A percentile compares a stretch with the other conserved stretches of the same genome.
phyloP scores from a whole-genome alignment of 2,329 filamentous ascomycete genomes.

The Cladophialophora immunda region DNA sequence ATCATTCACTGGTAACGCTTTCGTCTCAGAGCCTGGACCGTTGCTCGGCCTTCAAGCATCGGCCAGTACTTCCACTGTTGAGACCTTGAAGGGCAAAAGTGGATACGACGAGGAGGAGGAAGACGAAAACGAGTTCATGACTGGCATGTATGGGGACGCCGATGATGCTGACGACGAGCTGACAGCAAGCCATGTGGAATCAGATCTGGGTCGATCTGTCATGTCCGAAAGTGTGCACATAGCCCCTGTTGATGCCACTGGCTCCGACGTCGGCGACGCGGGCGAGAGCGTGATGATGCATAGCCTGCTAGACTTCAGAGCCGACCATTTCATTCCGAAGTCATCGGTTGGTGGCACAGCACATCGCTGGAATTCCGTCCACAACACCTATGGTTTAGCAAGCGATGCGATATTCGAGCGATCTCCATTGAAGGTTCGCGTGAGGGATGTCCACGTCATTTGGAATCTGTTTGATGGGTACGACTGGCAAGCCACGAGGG shows the following conservation, averaged over 20 bases:
- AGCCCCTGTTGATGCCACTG: constrained; percentile 62
- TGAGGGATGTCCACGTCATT: constrained; percentile 90
- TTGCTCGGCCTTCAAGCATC: constrained; percentile 41
- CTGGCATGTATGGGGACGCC: constrained; percentile 45
- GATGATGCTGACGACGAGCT: constrained; percentile 50
- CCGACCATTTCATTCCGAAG: constrained; percentile 77
- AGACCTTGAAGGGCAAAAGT: constrained; percentile 46
- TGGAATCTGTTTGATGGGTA: constrained; percentile 99
- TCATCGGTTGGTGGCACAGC: constrained; percentile 71
- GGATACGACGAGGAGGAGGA: constrained; percentile 52
- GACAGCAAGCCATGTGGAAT: constrained; percentile 44
- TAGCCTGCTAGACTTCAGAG: constrained; percentile 71
- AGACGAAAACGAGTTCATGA: constrained; percentile 45
- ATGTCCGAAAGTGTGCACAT: constrained; percentile 45
- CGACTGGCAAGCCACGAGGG: constrained; percentile 89
- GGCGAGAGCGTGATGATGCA: constrained; percentile 43
- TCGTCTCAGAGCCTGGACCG: constrained; percentile 55
- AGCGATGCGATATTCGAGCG: constrained; percentile 68
- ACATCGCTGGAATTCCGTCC: constrained; percentile 80
- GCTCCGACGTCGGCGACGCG: constrained; percentile 53
- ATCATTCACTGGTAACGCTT: constrained; percentile 88
- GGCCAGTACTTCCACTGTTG: constrained; percentile 10
- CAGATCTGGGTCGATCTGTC: constrained; percentile 48
- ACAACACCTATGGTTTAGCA: constrained; percentile 75
- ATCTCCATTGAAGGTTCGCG: constrained; percentile 77